Percentiles rank a stretch among this genome's conserved stretches.
These are phyloP conservation scores for Taxawa tesnikishii DNA, from an alignment of 2,329 filamentous ascomycete genomes.

Conservation along the genomic window DNA sequence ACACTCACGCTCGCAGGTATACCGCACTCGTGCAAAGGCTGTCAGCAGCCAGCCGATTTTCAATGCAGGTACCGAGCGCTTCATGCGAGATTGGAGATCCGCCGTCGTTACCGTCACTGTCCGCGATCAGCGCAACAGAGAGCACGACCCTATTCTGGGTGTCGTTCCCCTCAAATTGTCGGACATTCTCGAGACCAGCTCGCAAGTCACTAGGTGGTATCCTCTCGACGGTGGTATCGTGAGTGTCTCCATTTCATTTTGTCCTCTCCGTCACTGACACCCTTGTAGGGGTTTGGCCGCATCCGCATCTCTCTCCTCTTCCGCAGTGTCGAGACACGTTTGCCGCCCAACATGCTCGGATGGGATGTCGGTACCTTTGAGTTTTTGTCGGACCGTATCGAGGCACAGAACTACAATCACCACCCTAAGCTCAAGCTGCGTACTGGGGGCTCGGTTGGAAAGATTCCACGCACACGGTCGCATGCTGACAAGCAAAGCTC, in stretches of 20 bases:
- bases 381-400: constrained; percentile 61
- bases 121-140: constrained; percentile 74
- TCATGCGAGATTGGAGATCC: constrained; percentile 86
- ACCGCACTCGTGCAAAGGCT: constrained; percentile 90
- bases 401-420: constrained; percentile 49
- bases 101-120: constrained; percentile 78
- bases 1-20: constrained; percentile 38
- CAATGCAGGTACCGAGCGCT: constrained; percentile 89
- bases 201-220: constrained; percentile 84
- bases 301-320: constrained; percentile 82
- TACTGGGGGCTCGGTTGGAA: constrained; percentile 72
- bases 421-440: constrained; percentile 60
- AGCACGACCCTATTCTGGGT: constrained; percentile 90
- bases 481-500: constrained; percentile 42
- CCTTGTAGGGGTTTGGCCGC: constrained; percentile 79
- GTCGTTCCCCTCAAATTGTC: constrained; percentile 81
- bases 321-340: constrained; percentile 72
- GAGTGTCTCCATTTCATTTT: too few relatives aligned
- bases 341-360: constrained; percentile 76
- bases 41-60: constrained; percentile 93
- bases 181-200: constrained; percentile 76
- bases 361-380: constrained; percentile 96
- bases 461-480: constrained; percentile 53
- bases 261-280: too few relatives aligned
- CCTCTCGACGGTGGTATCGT: constrained; percentile 89